Base-by-base conservation (phyloP, 1,139 yeast genomes). In the Hyphopichia buzzinii region DNA sequence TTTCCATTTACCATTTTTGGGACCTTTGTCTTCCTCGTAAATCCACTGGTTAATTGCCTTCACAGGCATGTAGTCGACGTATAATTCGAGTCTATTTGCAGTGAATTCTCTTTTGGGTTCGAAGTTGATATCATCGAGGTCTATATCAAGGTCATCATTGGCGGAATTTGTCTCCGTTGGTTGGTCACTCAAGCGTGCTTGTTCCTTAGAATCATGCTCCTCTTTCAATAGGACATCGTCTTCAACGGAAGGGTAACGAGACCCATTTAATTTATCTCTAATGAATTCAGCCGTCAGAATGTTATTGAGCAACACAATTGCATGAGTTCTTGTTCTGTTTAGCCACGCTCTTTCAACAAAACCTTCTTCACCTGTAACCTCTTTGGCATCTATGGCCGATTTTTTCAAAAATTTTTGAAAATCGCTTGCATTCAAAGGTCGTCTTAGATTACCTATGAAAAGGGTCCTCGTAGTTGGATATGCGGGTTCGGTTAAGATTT, bases 11-110 rank as follows among this genome's bases (percentile, higher is more conserved):
- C 74, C 77, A 46, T 70, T 62, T 30, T 53, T 50, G 7, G 77
- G 75, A 8, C 72, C 73, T 30, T 50, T 52, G 38, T 64, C 69
- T 45, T 72, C 77, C 46, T 71, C 74, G 44, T 59, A 72, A 11
- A 71, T 68, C 76, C 77, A 71, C 36, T 59, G 62, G 39, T 64
- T 67, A 14, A 70, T 59, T 13, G 73, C 74, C 43, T 67, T 65
- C 10, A 68, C 75, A 0, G 76, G 76, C 26, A 72, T 64, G 44
- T 52, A 71, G 43, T 72, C 77, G 29, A 66, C 65, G 43, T 53
- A 70, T 27, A 70, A 44, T 8, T 59, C 57, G 27, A 49, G 50
- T 42, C 68, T 49, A 14, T 52, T 52, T 4, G 52, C 50, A 4
- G 39, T 31, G 26, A 42, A 54, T 23, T 53, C 44, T 23, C 51